Percentiles rank a stretch among this genome's conserved stretches.
Conservation (phyloP, 345 rosid genomes). For the Salix udensis region DNA sequence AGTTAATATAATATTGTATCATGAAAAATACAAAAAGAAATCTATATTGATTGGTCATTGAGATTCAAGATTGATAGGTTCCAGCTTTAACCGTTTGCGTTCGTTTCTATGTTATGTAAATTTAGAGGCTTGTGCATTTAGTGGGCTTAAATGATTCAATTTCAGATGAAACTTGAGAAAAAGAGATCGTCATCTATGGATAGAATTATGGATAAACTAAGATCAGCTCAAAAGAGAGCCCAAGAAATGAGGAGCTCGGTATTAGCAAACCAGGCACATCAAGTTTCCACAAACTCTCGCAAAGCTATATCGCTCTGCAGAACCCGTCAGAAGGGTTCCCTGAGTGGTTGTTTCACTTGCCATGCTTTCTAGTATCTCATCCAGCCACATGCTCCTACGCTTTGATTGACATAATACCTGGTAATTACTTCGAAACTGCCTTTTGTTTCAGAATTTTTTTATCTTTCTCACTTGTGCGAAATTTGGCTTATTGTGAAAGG, state of each 20-base stretch:
- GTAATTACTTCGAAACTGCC: slow-evolving; percentile 23
- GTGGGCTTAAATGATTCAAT: slow-evolving; percentile 15
- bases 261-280: slow-evolving; percentile 45
- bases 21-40: neutral
- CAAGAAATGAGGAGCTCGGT: slow-evolving; percentile 81
- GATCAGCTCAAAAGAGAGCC: slow-evolving; percentile 89
- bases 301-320: slow-evolving; percentile 43
- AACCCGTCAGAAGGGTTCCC: slow-evolving; percentile 58
- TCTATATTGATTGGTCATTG: neutral
- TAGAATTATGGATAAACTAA: slow-evolving; percentile 84
- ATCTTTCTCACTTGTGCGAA: neutral
- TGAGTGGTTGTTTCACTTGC: slow-evolving; percentile 90
- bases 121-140: neutral
- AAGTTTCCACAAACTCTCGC: slow-evolving; percentile 40
- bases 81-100: neutral
- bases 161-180: slow-evolving; percentile 96
- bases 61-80: neutral
- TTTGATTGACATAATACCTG: slow-evolving; percentile 13
- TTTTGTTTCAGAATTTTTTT: neutral
- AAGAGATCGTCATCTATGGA: slow-evolving; percentile 89
- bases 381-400: slow-evolving; percentile 7
- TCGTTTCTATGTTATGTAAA: neutral
- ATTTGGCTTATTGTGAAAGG: neutral
- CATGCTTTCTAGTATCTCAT: slow-evolving; percentile 52
- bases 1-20: neutral